These are phyloP conservation scores for Pelagophyceae sp. DNA, from an alignment of 352 stramenopile genomes.

Conservation along the genomic window DNA sequence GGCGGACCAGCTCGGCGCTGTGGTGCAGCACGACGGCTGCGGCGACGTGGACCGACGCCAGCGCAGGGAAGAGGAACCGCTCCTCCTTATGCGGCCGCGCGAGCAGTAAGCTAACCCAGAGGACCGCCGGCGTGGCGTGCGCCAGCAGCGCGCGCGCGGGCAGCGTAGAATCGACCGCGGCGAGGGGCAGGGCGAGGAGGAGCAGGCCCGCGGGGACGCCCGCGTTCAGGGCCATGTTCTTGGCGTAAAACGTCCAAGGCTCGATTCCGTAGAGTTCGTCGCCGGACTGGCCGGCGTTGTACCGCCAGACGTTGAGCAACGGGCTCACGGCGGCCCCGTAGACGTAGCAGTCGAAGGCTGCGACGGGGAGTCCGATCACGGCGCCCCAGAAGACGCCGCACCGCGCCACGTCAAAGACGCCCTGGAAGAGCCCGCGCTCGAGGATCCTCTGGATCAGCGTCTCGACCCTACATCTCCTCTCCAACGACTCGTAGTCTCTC, in stretches of 20 bases:
- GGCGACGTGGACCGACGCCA: conserved; percentile 72
- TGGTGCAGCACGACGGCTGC: conserved; percentile 63
- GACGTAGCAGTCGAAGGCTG: conserved; percentile 65
- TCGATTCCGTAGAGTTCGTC: conserved; percentile 94
- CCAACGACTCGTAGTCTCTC: too few species aligned
- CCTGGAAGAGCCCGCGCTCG: too few species aligned
- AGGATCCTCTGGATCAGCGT: too few species aligned
- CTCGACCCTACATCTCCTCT: too few species aligned
- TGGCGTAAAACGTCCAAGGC: conserved; percentile 82
- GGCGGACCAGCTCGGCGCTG: conserved; percentile 39
- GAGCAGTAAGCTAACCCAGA: conserved; percentile 84
- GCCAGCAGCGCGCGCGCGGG: conserved; percentile 31
- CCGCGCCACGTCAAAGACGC: conserved; percentile 41
- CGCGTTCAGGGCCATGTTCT: conserved; percentile 91
- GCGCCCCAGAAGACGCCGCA: conserved; percentile 35
- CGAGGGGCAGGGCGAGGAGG: conserved; percentile 29
- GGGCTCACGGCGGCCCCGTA: conserved; percentile 72
- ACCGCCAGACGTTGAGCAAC: conserved; percentile 83
- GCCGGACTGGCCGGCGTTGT: conserved; percentile 80
- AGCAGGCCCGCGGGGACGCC: conserved; percentile 71
- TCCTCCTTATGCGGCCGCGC: conserved; percentile 95
- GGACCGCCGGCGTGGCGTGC: conserved; percentile 39
- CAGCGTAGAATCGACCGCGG: neutral
- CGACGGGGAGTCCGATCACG: conserved; percentile 55
- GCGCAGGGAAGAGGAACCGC: conserved; percentile 90